Percentiles rank a stretch among this genome's conserved stretches.
phyloP scores from a whole-genome alignment of 2,329 filamentous ascomycete species.

The Rhynchosporium secalis region DNA sequence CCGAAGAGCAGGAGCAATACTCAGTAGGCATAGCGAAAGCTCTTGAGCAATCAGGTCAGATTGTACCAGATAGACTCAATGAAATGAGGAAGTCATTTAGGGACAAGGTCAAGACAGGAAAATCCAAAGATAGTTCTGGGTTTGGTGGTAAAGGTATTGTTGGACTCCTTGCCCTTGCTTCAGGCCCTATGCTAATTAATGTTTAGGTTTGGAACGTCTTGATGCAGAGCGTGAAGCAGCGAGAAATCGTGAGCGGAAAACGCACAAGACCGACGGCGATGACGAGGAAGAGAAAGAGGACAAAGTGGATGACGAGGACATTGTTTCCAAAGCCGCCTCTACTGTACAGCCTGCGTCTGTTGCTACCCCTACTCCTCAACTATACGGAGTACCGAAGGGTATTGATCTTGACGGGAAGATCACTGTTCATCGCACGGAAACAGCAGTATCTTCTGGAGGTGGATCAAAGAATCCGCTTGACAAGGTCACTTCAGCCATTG shows the following conservation, averaged over 20 bases:
- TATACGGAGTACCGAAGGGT: slow-evolving; percentile 51
- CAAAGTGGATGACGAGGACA: slow-evolving; percentile 66
- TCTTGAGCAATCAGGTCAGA: slow-evolving; percentile 77
- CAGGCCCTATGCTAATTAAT: slow-evolving; percentile 11
- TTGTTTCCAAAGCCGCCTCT: slow-evolving; percentile 67
- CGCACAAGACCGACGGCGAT: slow-evolving; percentile 83
- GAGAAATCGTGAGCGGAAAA: slow-evolving; percentile 81
- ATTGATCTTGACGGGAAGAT: slow-evolving; percentile 68
- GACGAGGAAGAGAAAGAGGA: slow-evolving; percentile 78
- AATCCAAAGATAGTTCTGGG: slow-evolving; percentile 84
- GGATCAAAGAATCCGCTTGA: slow-evolving; percentile 68
- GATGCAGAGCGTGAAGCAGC: slow-evolving; percentile 89
- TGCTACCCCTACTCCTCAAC: slow-evolving; percentile 39
- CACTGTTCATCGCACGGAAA: slow-evolving; percentile 70
- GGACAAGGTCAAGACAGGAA: slow-evolving; percentile 89
- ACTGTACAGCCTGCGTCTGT: slow-evolving; percentile 61
- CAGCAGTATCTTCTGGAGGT: slow-evolving; percentile 43
- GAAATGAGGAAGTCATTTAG: slow-evolving; percentile 72
- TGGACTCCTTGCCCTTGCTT: background rate
- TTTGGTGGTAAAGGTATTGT: slow-evolving; percentile 85
- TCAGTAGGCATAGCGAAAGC: slow-evolving; percentile 89
- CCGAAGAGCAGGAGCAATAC: slow-evolving; percentile 87
- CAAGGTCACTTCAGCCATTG: slow-evolving; percentile 86
- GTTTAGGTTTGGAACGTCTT: slow-evolving; percentile 67
- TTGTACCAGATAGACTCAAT: slow-evolving; percentile 68